These are phyloP conservation scores for Leccinum griseonigrum DNA, from an alignment of 1,284 basidiomycete genomes.

Conservation along the genomic window DNA sequence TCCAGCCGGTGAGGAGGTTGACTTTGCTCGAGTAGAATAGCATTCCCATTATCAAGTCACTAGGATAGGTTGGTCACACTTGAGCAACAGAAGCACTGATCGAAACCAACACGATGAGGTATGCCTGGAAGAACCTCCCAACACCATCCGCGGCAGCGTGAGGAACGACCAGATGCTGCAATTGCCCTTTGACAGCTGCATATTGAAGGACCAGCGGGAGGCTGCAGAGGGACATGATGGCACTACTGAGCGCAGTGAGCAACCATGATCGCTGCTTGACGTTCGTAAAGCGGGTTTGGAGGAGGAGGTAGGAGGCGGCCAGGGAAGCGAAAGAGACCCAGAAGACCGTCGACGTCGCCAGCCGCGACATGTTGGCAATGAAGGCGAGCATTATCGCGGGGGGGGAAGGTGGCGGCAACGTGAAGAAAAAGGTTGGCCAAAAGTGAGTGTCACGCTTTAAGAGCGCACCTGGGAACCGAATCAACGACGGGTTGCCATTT, in stretches of 20 bases:
- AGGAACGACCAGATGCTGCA: conserved; percentile 27
- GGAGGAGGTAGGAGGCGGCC: conserved; percentile 33
- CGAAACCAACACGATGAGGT: conserved; percentile 41
- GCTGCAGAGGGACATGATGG: conserved; percentile 43
- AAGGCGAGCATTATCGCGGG: conserved; percentile 23
- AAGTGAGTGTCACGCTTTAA: conserved; percentile 21
- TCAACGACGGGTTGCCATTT: conserved; percentile 8
- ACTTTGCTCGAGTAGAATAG: conserved; percentile 44
- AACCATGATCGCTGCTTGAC: conserved; percentile 52
- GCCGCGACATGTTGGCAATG: conserved; percentile 11
- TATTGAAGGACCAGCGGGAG: conserved; percentile 48
- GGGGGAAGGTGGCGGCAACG: conserved; percentile 19
- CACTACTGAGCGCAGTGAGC: conserved; percentile 45
- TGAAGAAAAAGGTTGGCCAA: conserved; percentile 12
- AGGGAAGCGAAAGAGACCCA: conserved; percentile 27
- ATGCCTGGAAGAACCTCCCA: conserved; percentile 47
- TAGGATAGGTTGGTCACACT: conserved; percentile 24
- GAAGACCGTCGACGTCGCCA: conserved; percentile 26
- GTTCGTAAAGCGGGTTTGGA: conserved; percentile 35
- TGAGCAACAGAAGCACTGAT: conserved; percentile 9
- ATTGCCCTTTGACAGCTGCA: conserved; percentile 32
- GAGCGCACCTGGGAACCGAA: conserved; percentile 21
- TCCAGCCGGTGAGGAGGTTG: conserved; percentile 55
- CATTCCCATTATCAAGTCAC: conserved; percentile 38
- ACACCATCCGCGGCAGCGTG: conserved; percentile 24